Conservation (phyloP, 2,329 filamentous ascomycete species). For the Epichloe coenophiala region DNA sequence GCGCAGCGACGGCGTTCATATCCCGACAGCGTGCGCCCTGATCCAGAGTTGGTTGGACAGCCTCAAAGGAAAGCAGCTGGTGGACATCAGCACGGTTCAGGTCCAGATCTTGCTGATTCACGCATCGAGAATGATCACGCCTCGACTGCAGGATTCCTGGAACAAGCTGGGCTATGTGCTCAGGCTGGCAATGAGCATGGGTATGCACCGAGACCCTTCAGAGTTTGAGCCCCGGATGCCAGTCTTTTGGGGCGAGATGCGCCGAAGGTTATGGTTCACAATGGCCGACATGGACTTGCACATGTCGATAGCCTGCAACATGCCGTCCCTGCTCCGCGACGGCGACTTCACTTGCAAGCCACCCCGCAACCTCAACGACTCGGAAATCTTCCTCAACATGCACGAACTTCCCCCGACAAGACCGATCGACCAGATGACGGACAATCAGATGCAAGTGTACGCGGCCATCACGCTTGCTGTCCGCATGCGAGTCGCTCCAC, state of each 20-base stretch:
- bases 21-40: conserved; percentile 41
- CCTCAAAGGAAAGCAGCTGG: conserved; percentile 36
- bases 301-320: conserved; percentile 36
- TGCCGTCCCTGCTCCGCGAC: conserved; percentile 37
- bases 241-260: conserved; percentile 37
- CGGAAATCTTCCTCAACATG: conserved; percentile 34
- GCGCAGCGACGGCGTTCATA: conserved; percentile 39
- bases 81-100: conserved; percentile 40
- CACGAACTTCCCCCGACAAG: conserved; percentile 33
- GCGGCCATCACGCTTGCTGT: conserved; percentile 35
- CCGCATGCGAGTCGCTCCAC: conserved; percentile 34
- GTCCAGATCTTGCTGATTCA: conserved; percentile 40
- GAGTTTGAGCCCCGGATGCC: conserved; percentile 36
- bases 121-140: conserved; percentile 38
- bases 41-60: conserved; percentile 40
- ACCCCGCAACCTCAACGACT: conserved; percentile 40
- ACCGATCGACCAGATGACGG: conserved; percentile 38
- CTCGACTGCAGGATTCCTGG: conserved; percentile 38
- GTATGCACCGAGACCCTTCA: conserved; percentile 41
- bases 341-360: conserved; percentile 40
- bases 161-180: conserved; percentile 40
- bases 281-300: conserved; percentile 44
- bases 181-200: conserved; percentile 46
- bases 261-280: conserved; percentile 42
- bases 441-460: conserved; percentile 41